Base-by-base conservation (phyloP, 2,329 filamentous ascomycete genomes). In the Plectosphaerella plurivora region DNA sequence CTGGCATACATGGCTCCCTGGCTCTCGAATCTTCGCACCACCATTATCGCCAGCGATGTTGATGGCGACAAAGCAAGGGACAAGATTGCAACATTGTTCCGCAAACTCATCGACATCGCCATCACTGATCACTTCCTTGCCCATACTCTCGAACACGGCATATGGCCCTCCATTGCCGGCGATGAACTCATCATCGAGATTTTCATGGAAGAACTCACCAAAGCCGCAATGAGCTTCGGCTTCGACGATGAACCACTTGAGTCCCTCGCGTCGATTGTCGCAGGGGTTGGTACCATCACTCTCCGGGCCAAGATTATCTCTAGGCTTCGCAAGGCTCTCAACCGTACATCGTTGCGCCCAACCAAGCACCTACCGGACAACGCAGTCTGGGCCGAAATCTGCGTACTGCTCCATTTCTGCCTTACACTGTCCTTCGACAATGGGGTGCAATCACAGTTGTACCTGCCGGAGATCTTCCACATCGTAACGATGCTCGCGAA, bases 1-100 rank as follows among this genome's bases (percentile, higher is more conserved):
- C 72, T 88, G 28, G 79, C 83, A 6, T 88, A 88, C 62, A 86
- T 88, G 81, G 81, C 84, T 6, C 85, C 85, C 2, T 88, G 85
- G 85, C 71, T 88, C 37, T 74, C 79, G 6, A 79, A 83, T 12
- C 67, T 88, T 35, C 78, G 84, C 47, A 81, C 77, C 3, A 77
- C 78, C 51, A 73, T 88, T 4, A 68, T 88, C 16, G 73, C 78
- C 4, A 74, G 74, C 25, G 85, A 88, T 51, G 37, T 68, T 2
- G 85, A 88, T 59, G 78, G 82, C 48, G 85, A 88, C 57, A 87
- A 86, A 61, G 83, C 78, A 6, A 77, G 78, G 57, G 85, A 88
- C 53, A 86, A 83, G 64, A 78, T 88, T 44, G 81, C 83, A 7
- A 68, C 71, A 3, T 74, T 88, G 18, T 84, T 87, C 59, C 73